Percentiles rank a stretch among this genome's conserved stretches.
Evolutionary conservation across 345 rosid species (phyloP).

Genomic region (Salix suchowensis): DNA sequence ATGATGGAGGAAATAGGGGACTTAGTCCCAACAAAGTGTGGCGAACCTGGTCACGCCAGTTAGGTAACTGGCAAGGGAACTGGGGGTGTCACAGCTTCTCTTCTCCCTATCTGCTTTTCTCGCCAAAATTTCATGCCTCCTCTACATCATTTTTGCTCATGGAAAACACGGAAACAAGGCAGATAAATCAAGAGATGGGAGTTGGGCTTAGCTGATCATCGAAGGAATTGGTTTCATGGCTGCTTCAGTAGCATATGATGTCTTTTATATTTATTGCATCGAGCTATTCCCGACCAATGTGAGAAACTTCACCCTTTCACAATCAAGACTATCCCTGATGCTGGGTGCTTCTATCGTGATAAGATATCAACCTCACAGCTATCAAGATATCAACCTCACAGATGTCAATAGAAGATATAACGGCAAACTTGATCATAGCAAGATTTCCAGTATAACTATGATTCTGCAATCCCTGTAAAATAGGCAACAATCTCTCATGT

Average conservation of each 20-base stretch:
- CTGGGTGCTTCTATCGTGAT: constrained; percentile 61
- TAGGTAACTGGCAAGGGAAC: no score
- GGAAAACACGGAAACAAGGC: not conserved
- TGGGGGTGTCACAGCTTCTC: constrained; percentile 7
- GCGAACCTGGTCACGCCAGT: no score
- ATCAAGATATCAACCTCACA: no score
- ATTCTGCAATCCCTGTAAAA: no score
- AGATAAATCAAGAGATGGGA: constrained; percentile 13
- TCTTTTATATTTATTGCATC: constrained; percentile 48
- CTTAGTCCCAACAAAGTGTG: no score
- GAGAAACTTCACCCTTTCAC: constrained; percentile 61
- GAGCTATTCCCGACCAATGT: constrained; percentile 76
- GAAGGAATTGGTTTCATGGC: constrained; percentile 75
- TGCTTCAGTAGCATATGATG: constrained; percentile 52
- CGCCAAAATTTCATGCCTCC: constrained; percentile 45
- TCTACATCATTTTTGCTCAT: constrained; percentile 51
- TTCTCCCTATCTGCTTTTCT: constrained; percentile 43
- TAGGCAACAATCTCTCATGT: no score
- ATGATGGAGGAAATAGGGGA: no score
- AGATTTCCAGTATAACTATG: no score
- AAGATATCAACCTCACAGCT: no score
- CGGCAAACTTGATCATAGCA: no score
- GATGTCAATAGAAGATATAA: no score
- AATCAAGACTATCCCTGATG: constrained; percentile 55
- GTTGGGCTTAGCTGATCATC: constrained; percentile 48